These are phyloP conservation scores for Gossypium laxum DNA, from an alignment of 441 rosid genomes.

Conservation along the genomic window DNA sequence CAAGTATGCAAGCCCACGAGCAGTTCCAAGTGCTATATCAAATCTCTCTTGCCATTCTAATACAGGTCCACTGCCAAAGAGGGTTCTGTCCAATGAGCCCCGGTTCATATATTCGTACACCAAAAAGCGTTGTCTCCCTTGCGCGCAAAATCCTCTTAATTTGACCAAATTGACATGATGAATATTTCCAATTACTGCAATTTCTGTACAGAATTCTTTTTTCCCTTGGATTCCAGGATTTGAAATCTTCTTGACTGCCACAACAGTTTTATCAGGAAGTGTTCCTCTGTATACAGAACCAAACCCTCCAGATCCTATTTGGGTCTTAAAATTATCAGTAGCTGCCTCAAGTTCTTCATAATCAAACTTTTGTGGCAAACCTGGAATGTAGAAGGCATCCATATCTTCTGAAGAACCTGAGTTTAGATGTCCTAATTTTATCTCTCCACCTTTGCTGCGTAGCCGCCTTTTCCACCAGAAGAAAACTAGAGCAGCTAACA, in stretches of 20 bases:
- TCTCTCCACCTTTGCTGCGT: constrained; percentile 20
- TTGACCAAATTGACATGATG: constrained; percentile 82
- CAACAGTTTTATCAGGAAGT: constrained; percentile 46
- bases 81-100: constrained; percentile 56
- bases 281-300: constrained; percentile 70
- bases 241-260: constrained; percentile 73
- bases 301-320: constrained; percentile 75
- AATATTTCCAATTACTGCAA: constrained; percentile 66
- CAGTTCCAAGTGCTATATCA: constrained; percentile 71
- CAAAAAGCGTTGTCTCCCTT: constrained; percentile 54
- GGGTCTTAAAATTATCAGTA: constrained; percentile 57
- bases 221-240: constrained; percentile 69
- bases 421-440: constrained; percentile 23
- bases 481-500: constrained; percentile 31
- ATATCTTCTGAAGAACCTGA: constrained; percentile 50
- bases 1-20: constrained; percentile 79
- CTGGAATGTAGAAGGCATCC: constrained; percentile 66
- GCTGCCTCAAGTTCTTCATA: constrained; percentile 65
- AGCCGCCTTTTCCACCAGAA: constrained; percentile 53
- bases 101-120: constrained; percentile 81
- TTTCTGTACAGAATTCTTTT: constrained; percentile 72
- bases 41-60: constrained; percentile 83
- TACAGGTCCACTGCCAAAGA: constrained; percentile 57
- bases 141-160: constrained; percentile 72
- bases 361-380: constrained; percentile 67